A percentile compares a stretch with the other conserved stretches of the same genome.
Conservation (phyloP, 2,329 filamentous ascomycete species). For the Cladobotryum protrusum region DNA sequence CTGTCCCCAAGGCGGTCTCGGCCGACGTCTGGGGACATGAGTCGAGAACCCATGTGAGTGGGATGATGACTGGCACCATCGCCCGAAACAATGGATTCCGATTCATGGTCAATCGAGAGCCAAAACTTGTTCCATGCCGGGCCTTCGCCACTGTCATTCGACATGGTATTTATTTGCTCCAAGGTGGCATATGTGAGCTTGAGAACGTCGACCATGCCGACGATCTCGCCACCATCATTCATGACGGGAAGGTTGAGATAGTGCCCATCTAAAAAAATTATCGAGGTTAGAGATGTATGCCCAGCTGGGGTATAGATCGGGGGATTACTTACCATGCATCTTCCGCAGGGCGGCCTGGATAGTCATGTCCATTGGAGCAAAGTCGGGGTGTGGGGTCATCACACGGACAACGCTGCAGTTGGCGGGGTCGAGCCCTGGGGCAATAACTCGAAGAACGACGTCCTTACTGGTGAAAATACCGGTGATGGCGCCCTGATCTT, state of each 20-base stretch:
- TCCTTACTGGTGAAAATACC: slow-evolving; percentile 99
- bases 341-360: slow-evolving; percentile 96
- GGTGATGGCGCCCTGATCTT: slow-evolving; percentile 94
- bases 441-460: slow-evolving; percentile 95
- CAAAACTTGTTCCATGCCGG: slow-evolving; percentile 99
- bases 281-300: slow-evolving; percentile 1
- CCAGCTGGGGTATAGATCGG: slow-evolving; percentile 6
- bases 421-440: slow-evolving; percentile 84
- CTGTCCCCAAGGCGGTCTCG: slow-evolving; percentile 72
- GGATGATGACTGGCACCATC: slow-evolving; percentile 68
- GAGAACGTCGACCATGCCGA: slow-evolving; percentile 98
- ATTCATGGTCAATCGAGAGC: slow-evolving; percentile 90
- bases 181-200: slow-evolving; percentile 97
- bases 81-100: slow-evolving; percentile 93
- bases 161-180: slow-evolving; percentile 96
- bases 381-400: slow-evolving; percentile 98
- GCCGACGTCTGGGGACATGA: slow-evolving; percentile 73
- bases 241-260: slow-evolving; percentile 98
- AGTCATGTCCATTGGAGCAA: slow-evolving; percentile 97
- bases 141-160: slow-evolving; percentile 79
- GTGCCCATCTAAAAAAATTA: slow-evolving; percentile 68
- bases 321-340: slow-evolving; percentile 77
- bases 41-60: slow-evolving; percentile 59
- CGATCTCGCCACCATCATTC: slow-evolving; percentile 95
- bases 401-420: slow-evolving; percentile 97